A percentile compares a stretch with the other conserved stretches of the same genome.
phyloP scores from a whole-genome alignment of 257 asterid genomes.

The Fraxinus cuspidata region DNA sequence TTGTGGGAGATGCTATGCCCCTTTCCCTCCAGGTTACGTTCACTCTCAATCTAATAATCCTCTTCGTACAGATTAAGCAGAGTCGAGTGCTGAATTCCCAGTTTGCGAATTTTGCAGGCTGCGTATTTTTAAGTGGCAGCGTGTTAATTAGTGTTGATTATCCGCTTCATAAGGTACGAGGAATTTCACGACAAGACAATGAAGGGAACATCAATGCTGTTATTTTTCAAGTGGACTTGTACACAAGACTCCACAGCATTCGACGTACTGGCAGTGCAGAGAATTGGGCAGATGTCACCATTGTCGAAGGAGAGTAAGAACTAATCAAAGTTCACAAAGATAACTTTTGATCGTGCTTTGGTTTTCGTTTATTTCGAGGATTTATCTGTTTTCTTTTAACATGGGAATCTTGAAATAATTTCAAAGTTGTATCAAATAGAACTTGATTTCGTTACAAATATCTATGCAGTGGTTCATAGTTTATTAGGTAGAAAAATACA shows the following conservation, averaged over 20 bases:
- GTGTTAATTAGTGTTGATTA: slow-evolving; percentile 58
- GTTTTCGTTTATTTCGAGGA: too few relatives aligned
- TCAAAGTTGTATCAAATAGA: background rate
- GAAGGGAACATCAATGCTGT: slow-evolving; percentile 41
- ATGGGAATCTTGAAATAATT: background rate
- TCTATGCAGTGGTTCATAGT: background rate
- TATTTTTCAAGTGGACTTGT: slow-evolving; percentile 59
- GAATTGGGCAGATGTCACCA: slow-evolving; percentile 53
- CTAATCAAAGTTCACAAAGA: background rate
- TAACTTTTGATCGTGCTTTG: too few relatives aligned
- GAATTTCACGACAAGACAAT: slow-evolving; percentile 43
- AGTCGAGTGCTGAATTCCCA: background rate
- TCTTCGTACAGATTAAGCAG: background rate
- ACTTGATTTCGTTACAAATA: background rate
- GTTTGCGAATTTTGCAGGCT: slow-evolving; percentile 42
- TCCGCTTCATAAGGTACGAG: slow-evolving; percentile 53
- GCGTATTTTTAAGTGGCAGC: slow-evolving; percentile 49
- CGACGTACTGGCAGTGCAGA: slow-evolving; percentile 62
- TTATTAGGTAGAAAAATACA: background rate
- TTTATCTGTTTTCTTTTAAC: background rate
- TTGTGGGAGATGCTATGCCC: slow-evolving; percentile 57
- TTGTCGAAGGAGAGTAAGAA: slow-evolving; percentile 34
- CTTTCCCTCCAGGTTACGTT: background rate
- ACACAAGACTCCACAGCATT: slow-evolving; percentile 51
- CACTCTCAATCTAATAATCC: background rate